Base-by-base conservation (phyloP, 345 rosid genomes). In the Ricinus communis region DNA sequence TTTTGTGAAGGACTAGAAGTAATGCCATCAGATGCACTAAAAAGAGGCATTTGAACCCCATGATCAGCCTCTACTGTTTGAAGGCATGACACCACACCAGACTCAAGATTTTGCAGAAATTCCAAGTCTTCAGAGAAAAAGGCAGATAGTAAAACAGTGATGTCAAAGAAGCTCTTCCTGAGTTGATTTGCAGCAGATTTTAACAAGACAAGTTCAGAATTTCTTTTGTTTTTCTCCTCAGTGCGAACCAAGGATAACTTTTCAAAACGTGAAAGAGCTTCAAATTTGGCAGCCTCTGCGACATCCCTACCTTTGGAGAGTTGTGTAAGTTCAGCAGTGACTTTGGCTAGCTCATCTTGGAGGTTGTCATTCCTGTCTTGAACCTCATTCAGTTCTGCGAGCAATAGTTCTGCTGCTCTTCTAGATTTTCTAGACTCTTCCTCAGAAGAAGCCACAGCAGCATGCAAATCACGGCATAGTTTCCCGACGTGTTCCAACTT, bases 301-400 rank as follows among this genome's bases (percentile, higher is more conserved):
- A 59, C 77, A 62, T 87, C 91, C 70, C 83, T 91, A 69, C 76
- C 82, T 71, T 74, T 80, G 68, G 85, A 81, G 69, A 87, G 75
- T 66, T 82, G 86, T 56, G 75, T 53, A 69, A 88, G 78, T 70
- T 88, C 89, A 72, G 65, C 60, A 12, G 79, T 74, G 78, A 69
- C 73, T 62, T 84, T 83, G 66, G 87, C 79, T 74, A 90, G 74
- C 73, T 88, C 91, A 78, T 90, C 98, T 79, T 87, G 98, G 71
- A 93, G 87, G 70, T 74, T 50, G 69, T 91, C 97, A 74, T 94
- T 91, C 85, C 96, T 91, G 77, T 91, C 96, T 77, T 91, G 97
- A 72, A 91, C 98, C 77, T 94, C 97, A 72, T 90, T 88, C 77
- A 91, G 78, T 82, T 94, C 97, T 1, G 96, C 93, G 76, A 91